phyloP scores from a whole-genome alignment of 352 stramenopile genomes.

The Poterioochromonas sp. region DNA sequence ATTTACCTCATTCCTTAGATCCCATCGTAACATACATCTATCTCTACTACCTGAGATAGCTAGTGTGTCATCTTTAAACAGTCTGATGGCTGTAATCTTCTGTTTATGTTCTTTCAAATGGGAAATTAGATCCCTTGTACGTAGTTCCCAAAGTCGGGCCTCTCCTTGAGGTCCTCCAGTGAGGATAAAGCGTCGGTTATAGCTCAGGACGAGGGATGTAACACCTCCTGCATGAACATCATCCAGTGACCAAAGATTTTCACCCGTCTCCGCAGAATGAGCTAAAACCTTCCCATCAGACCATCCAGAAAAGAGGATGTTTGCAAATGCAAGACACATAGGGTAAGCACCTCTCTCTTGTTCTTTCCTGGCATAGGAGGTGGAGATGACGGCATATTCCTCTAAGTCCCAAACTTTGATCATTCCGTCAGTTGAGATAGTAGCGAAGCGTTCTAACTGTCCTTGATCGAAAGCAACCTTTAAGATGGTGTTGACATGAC shows the following conservation, averaged over 20 bases:
- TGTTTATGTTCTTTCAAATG: slow-evolving; percentile 82
- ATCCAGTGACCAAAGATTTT: slow-evolving; percentile 70
- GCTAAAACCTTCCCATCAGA: slow-evolving; percentile 69
- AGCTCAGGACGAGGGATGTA: slow-evolving; percentile 69
- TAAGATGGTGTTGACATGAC: slow-evolving; percentile 62
- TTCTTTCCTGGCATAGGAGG: not conserved
- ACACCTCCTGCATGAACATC: slow-evolving; percentile 74
- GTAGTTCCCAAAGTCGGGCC: slow-evolving; percentile 82
- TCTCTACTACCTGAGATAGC: slow-evolving; percentile 67
- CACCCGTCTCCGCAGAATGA: slow-evolving; percentile 68
- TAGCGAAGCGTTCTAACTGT: slow-evolving; percentile 67
- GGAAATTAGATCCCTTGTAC: slow-evolving; percentile 60
- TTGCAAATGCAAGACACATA: slow-evolving; percentile 34
- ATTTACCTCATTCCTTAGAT: slow-evolving; percentile 62
- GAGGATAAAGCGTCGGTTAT: slow-evolving; percentile 63
- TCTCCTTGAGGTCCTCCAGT: slow-evolving; percentile 64
- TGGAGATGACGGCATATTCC: slow-evolving; percentile 18
- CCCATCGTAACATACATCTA: slow-evolving; percentile 79
- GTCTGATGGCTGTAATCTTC: slow-evolving; percentile 62
- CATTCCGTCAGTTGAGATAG: slow-evolving; percentile 66
- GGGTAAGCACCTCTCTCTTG: not conserved
- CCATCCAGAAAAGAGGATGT: slow-evolving; percentile 76
- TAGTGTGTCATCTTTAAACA: slow-evolving; percentile 77
- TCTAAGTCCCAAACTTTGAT: slow-evolving; percentile 51
- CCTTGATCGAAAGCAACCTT: slow-evolving; percentile 57